Percentiles rank a stretch among this genome's conserved stretches.
Conservation (phyloP, 768 basidiomycete genomes). For the Stropharia rugosoannulata region DNA sequence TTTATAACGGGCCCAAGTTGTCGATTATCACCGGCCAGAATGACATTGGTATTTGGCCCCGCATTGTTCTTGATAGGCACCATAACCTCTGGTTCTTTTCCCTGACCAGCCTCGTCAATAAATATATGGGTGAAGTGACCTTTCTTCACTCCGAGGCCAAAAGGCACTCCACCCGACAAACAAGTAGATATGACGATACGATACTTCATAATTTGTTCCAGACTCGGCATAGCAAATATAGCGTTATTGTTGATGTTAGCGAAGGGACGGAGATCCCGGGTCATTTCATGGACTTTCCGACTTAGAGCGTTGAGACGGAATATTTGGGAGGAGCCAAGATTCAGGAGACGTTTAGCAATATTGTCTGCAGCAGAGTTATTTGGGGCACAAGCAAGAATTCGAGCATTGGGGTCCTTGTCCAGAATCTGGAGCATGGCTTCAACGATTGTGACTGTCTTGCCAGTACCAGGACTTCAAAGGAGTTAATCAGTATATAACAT, state of each 20-base stretch:
- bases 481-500: not conserved
- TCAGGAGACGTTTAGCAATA: constrained; percentile 43
- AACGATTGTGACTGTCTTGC: constrained; percentile 66
- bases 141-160: constrained; percentile 43
- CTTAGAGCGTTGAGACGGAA: constrained; percentile 57
- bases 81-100: constrained; percentile 58
- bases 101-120: constrained; percentile 67
- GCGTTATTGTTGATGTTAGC: constrained; percentile 36
- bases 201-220: constrained; percentile 38
- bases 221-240: constrained; percentile 45
- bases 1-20: constrained; percentile 62
- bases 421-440: constrained; percentile 63
- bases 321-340: constrained; percentile 34
- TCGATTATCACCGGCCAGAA: constrained; percentile 61
- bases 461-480: constrained; percentile 53
- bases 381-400: constrained; percentile 64
- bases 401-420: constrained; percentile 33
- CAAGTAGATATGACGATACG: constrained; percentile 61
- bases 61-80: constrained; percentile 53
- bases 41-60: constrained; percentile 43
- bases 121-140: constrained; percentile 65
- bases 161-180: constrained; percentile 47
- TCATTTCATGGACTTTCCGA: constrained; percentile 35
- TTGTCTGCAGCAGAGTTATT: constrained; percentile 69
- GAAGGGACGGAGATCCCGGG: constrained; percentile 35